These are phyloP conservation scores for Talaromyces sp. DNA, from an alignment of 2,329 filamentous ascomycete species.

Conservation along the genomic window DNA sequence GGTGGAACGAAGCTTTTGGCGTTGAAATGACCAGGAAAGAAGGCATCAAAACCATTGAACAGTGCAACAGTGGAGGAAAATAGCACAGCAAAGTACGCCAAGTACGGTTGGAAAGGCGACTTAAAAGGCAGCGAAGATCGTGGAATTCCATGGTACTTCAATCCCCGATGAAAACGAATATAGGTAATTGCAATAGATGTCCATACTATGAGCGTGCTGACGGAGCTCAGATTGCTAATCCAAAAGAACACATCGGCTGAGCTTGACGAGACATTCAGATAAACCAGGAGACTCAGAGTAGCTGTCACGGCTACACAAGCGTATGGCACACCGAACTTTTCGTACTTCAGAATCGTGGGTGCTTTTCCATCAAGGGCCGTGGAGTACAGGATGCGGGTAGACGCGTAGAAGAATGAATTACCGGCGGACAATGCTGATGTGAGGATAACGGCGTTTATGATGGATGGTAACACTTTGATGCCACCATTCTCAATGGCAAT, in stretches of 20 bases:
- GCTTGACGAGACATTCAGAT: slow-evolving; percentile 67
- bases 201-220: slow-evolving; percentile 34
- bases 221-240: slow-evolving; percentile 35
- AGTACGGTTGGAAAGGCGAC: slow-evolving; percentile 68
- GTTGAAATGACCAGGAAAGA: slow-evolving; percentile 23
- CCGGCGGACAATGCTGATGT: slow-evolving; percentile 68
- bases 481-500: slow-evolving; percentile 65
- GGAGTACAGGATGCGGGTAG: slow-evolving; percentile 65
- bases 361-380: slow-evolving; percentile 67
- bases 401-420: slow-evolving; percentile 66
- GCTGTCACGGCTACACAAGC: slow-evolving; percentile 68
- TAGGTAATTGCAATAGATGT: slow-evolving; percentile 69
- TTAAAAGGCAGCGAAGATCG: slow-evolving; percentile 70
- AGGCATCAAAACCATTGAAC: slow-evolving; percentile 65
- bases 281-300: slow-evolving; percentile 67
- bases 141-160: slow-evolving; percentile 67
- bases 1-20: slow-evolving; percentile 64
- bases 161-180: slow-evolving; percentile 69
- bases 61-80: slow-evolving; percentile 62
- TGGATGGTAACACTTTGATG: slow-evolving; percentile 64
- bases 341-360: slow-evolving; percentile 47
- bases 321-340: slow-evolving; percentile 66
- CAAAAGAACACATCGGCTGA: slow-evolving; percentile 63
- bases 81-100: slow-evolving; percentile 65
- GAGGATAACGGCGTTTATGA: slow-evolving; percentile 70